Conservation (phyloP, 2,329 filamentous ascomycete genomes). For the Fusarium ambrosium region DNA sequence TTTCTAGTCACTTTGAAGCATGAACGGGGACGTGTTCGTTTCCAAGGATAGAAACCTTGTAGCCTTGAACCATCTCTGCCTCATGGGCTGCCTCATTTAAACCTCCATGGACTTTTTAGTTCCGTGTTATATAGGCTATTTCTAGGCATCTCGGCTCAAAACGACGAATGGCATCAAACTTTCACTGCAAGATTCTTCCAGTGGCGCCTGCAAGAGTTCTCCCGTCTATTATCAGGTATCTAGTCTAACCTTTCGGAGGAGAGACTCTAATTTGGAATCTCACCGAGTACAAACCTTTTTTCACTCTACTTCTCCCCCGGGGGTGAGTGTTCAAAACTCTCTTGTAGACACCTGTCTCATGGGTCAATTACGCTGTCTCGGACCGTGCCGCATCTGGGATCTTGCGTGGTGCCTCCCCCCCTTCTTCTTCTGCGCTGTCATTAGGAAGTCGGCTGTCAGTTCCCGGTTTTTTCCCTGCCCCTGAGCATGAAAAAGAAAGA, state of each 20-base stretch:
- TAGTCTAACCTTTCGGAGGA: background rate
- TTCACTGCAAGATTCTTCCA: background rate
- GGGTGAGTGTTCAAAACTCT: background rate
- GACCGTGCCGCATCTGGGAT: slow-evolving; percentile 45
- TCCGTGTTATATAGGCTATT: background rate
- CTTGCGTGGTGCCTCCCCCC: slow-evolving; percentile 14
- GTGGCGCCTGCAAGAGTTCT: background rate
- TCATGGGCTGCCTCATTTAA: background rate
- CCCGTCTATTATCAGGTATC: background rate
- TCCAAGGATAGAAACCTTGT: background rate
- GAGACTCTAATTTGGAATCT: slow-evolving; percentile 8
- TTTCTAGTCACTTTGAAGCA: background rate
- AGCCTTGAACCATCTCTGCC: background rate
- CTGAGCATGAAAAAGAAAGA: slow-evolving; percentile 5
- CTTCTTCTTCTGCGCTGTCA: slow-evolving; percentile 10
- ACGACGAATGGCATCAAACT: background rate
- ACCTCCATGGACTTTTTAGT: background rate
- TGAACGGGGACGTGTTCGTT: background rate
- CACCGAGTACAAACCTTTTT: slow-evolving; percentile 8
- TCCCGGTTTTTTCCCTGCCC: slow-evolving; percentile 28
- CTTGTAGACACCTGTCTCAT: slow-evolving; percentile 25
- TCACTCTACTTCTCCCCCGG: background rate
- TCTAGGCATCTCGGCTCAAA: background rate
- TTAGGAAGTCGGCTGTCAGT: slow-evolving; percentile 43
- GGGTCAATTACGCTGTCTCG: slow-evolving; percentile 39